Base-by-base conservation (phyloP, 768 basidiomycete species). In the Termitomyces titanicus region DNA sequence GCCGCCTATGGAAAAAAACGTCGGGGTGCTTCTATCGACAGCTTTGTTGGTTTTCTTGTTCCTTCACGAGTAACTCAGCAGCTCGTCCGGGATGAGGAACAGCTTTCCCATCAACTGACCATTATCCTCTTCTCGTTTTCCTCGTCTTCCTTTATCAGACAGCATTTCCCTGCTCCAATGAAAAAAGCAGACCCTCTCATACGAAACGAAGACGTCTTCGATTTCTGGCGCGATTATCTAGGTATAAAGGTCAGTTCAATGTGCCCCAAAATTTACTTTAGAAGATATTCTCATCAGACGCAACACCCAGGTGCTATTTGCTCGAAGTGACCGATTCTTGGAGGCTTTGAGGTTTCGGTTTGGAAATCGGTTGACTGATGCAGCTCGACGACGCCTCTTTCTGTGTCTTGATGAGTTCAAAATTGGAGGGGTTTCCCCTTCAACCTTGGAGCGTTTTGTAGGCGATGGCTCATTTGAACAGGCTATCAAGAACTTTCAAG, bases 201-300 rank as follows among this genome's bases (percentile, higher is more conserved):
- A 42, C 43, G 51, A 18, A 57, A 62, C 9, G 45, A 48, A 20
- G 58, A 62, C 27, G 53, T 59, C 8, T 48, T 40, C 20, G 46
- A 64, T n/a, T 67, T 67, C 52, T 68, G 67, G 67, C 59, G 58
- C 20, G 58, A 61, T 43, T 58, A 59, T 40, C 46, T 68, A 5
- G 67, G 67, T n/a, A 56, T 38, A 25, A 66, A 66, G 42, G 67
- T 63, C n/a, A 33, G 61, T 57, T 3, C 11, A 24, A 44, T 24
- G 13, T 18, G 2, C 8, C 22, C 10, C 10, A 6, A 25, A 27
- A 7, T 5, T n/a, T 7, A 27, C 6, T 31, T 15, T 17, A 31
- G 6, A 18, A 37, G 2, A 25, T 25, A 8, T 13, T 44, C 47
- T 53, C 34, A 47, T 47, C 13, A n/a, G 24, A 35, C 24, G 18